Evolutionary conservation across 1,284 basidiomycete species (phyloP).

Genomic region (Phellopilus nigrolimitatus): DNA sequence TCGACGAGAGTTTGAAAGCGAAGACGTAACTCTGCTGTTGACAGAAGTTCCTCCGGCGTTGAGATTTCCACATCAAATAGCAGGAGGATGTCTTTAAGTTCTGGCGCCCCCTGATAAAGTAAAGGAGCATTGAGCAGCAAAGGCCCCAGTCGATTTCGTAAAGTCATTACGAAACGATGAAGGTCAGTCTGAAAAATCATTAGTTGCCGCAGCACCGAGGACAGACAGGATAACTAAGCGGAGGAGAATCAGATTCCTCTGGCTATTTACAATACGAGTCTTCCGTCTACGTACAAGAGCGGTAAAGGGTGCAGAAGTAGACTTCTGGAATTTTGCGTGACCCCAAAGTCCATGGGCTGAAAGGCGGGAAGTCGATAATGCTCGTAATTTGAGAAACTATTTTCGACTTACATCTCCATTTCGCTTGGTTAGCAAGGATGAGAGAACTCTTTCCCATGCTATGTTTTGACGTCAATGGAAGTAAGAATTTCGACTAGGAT

Average conservation of each 20-base stretch:
- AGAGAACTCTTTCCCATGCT: conserved; percentile 71
- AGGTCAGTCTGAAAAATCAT: conserved; percentile 69
- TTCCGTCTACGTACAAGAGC: conserved; percentile 43
- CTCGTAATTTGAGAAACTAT: background rate
- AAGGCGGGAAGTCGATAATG: too few species aligned
- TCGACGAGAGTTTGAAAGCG: conserved; percentile 65
- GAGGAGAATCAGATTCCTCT: conserved; percentile 9
- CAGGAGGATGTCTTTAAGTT: conserved; percentile 56
- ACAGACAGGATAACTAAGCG: conserved; percentile 54
- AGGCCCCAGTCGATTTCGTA: conserved; percentile 57
- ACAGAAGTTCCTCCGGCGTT: conserved; percentile 47
- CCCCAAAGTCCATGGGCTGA: conserved; percentile 69
- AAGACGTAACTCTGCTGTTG: conserved; percentile 55
- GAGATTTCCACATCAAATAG: conserved; percentile 50
- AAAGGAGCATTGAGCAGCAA: conserved; percentile 64
- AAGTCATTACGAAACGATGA: conserved; percentile 55
- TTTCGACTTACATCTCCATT: conserved; percentile 54
- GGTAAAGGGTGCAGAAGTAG: conserved; percentile 60
- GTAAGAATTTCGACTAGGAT: conserved; percentile 2
- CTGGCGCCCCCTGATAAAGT: conserved; percentile 63
- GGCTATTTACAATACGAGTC: background rate
- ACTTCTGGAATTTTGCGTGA: conserved; percentile 63
- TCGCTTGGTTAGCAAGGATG: conserved; percentile 60
- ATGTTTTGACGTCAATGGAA: background rate
- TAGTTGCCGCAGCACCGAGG: conserved; percentile 62